Conservation (phyloP, 371 early-diverging fungal genomes). For the Actinomortierella wolfii region DNA sequence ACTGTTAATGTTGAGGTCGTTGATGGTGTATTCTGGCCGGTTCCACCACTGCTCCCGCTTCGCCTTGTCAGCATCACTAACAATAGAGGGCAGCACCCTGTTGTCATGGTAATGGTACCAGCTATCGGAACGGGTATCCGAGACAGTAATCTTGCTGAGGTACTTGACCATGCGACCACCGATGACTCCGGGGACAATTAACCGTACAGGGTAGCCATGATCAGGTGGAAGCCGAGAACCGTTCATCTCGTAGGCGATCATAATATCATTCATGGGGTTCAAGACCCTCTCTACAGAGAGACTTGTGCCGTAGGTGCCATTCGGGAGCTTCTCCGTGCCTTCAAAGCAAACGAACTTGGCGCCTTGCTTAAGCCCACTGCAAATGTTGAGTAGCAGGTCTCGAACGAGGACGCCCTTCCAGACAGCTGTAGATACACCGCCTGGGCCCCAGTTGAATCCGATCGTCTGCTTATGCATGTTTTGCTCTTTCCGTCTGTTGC, state of each 20-base stretch:
- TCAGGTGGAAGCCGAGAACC: constrained; percentile 74
- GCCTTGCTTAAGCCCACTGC: constrained; percentile 54
- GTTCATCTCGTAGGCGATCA: constrained; percentile 92
- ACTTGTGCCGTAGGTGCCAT: constrained; percentile 79
- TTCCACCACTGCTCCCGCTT: constrained; percentile 60
- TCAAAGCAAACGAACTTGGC: constrained; percentile 72
- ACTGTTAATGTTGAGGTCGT: constrained; percentile 72
- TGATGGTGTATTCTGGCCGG: constrained; percentile 66
- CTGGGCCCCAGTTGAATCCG: constrained; percentile 77
- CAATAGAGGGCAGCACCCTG: constrained; percentile 76
- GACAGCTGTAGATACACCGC: constrained; percentile 76
- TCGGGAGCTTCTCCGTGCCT: constrained; percentile 66
- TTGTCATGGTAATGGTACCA: constrained; percentile 85
- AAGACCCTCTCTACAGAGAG: constrained; percentile 73
- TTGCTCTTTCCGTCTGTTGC: constrained; percentile 84
- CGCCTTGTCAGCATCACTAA: constrained; percentile 52
- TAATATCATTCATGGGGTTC: constrained; percentile 71
- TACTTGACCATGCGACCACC: constrained; percentile 89
- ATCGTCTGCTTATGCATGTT: constrained; percentile 74
- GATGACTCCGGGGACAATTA: constrained; percentile 85
- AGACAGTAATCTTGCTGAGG: constrained; percentile 65
- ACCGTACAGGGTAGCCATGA: constrained; percentile 84
- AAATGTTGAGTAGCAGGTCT: constrained; percentile 65
- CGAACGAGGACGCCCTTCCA: constrained; percentile 83
- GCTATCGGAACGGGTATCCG: constrained; percentile 62